Conservation (phyloP, 352 stramenopile species). For the Phytopythium aichiense region DNA sequence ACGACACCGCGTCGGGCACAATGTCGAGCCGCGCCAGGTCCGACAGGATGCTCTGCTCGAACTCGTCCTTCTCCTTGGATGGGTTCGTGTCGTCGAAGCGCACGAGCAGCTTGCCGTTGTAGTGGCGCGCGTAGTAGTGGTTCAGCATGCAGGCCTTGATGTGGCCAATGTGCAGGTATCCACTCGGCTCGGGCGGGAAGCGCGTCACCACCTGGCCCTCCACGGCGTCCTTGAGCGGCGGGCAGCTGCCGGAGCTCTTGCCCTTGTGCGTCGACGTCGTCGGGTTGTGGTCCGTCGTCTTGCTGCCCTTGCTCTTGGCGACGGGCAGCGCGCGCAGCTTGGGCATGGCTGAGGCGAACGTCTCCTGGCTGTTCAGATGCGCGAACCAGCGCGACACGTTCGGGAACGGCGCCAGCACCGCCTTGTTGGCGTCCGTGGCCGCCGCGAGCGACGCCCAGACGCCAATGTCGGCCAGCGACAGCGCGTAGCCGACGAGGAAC, state of each 20-base stretch:
- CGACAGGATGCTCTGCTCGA: constrained; percentile 93
- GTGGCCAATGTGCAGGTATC: constrained; percentile 99
- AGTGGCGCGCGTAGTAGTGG: constrained; percentile 98
- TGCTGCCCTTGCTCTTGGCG: constrained; percentile 12
- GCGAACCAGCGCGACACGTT: constrained; percentile 77
- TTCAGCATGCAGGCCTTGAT: constrained; percentile 99
- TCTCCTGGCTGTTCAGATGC: constrained; percentile 51
- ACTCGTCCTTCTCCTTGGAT: constrained; percentile 99
- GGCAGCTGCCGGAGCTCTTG: constrained; percentile 89
- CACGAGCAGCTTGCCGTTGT: constrained; percentile 97
- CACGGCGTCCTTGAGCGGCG: constrained; percentile 92
- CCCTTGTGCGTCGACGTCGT: constrained; percentile 43
- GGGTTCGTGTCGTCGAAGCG: constrained; percentile 99
- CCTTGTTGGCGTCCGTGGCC: constrained; percentile 27
- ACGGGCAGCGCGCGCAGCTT: constrained; percentile 50
- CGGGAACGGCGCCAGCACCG: constrained; percentile 45
- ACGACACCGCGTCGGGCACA: constrained; percentile 83
- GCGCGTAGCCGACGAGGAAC: constrained; percentile 91
- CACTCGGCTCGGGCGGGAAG: constrained; percentile 98
- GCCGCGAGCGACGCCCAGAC: constrained; percentile 82
- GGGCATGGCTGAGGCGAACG: constrained; percentile 45
- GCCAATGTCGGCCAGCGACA: constrained; percentile 96
- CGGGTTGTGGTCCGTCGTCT: constrained; percentile 18
- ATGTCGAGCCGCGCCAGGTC: constrained; percentile 88
- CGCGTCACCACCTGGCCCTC: constrained; percentile 96